Percentiles rank a stretch among this genome's conserved stretches.
phyloP scores from a whole-genome alignment of 306 rosid species.

The Purshia tridentata region DNA sequence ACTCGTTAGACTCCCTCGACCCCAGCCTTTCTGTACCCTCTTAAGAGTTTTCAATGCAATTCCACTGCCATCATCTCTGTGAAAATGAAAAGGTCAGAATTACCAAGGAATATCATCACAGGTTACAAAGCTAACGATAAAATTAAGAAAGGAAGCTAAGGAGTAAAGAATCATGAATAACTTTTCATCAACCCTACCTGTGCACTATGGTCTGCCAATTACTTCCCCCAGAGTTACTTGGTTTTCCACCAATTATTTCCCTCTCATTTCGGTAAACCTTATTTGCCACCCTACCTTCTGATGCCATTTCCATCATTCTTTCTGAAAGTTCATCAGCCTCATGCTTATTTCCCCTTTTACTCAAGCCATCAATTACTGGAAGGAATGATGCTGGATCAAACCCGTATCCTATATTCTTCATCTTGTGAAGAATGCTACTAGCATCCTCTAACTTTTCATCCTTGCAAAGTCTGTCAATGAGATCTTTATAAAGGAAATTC shows the following conservation, averaged over 20 bases:
- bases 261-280: slow-evolving; percentile 36
- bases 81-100: slow-evolving; percentile 22
- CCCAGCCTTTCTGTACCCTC: slow-evolving; percentile 87
- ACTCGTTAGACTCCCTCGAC: slow-evolving; percentile 56
- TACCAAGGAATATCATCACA: slow-evolving; percentile 17
- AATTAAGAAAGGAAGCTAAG: slow-evolving; percentile 4
- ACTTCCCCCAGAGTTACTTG: slow-evolving; percentile 34
- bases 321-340: slow-evolving; percentile 75
- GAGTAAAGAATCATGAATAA: slow-evolving; percentile 16
- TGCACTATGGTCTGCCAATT: slow-evolving; percentile 75
- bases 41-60: slow-evolving; percentile 64
- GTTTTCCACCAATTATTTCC: slow-evolving; percentile 34
- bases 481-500: slow-evolving; percentile 66
- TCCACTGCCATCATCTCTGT: slow-evolving; percentile 77
- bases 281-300: slow-evolving; percentile 44
- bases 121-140: slow-evolving; percentile 14
- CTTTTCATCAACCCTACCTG: slow-evolving; percentile 54
- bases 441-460: slow-evolving; percentile 78
- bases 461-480: slow-evolving; percentile 67
- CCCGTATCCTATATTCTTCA: slow-evolving; percentile 60
- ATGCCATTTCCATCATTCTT: slow-evolving; percentile 74
- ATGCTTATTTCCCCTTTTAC: slow-evolving; percentile 66
- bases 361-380: slow-evolving; percentile 78
- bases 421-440: slow-evolving; percentile 47
- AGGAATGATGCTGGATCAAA: slow-evolving; percentile 77